Conservation (phyloP, 495 filamentous ascomycete species). For the Aspergillus taichungensis region DNA sequence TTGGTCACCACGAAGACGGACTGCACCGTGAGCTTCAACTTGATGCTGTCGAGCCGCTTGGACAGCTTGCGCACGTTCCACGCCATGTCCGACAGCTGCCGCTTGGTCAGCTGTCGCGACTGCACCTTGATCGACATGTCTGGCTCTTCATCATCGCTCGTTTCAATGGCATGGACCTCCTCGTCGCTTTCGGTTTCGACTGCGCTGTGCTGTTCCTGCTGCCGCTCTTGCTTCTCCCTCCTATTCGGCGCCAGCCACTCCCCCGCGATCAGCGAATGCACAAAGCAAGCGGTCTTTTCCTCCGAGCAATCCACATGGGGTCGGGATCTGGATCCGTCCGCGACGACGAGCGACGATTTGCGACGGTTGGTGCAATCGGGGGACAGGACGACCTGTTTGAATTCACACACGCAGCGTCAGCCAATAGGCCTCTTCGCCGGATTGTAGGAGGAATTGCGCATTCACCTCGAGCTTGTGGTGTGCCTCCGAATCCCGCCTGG, state of each 20-base stretch:
- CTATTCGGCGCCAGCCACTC: conserved; percentile 26
- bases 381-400: conserved; percentile 62
- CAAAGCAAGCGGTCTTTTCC: conserved; percentile 64
- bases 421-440: too few species aligned
- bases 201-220: conserved; percentile 25
- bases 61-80: conserved; percentile 87
- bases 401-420: background rate
- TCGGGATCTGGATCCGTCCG: conserved; percentile 36
- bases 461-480: too few species aligned
- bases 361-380: conserved; percentile 63
- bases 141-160: conserved; percentile 14
- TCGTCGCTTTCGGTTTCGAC: conserved; percentile 9
- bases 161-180: conserved; percentile 13
- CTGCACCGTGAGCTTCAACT: conserved; percentile 69
- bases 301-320: conserved; percentile 31
- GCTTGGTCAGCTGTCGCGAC: conserved; percentile 75
- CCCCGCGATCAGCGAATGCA: conserved; percentile 69
- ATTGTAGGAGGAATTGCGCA: background rate
- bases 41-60: conserved; percentile 71
- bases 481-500: too few species aligned
- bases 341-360: conserved; percentile 73
- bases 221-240: too few species aligned
- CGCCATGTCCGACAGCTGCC: conserved; percentile 89
- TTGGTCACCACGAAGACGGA: conserved; percentile 87
- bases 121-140: conserved; percentile 30